Evolutionary conservation across 768 basidiomycete genomes (phyloP).

Genomic region (Cystofilobasidium ferigula): DNA sequence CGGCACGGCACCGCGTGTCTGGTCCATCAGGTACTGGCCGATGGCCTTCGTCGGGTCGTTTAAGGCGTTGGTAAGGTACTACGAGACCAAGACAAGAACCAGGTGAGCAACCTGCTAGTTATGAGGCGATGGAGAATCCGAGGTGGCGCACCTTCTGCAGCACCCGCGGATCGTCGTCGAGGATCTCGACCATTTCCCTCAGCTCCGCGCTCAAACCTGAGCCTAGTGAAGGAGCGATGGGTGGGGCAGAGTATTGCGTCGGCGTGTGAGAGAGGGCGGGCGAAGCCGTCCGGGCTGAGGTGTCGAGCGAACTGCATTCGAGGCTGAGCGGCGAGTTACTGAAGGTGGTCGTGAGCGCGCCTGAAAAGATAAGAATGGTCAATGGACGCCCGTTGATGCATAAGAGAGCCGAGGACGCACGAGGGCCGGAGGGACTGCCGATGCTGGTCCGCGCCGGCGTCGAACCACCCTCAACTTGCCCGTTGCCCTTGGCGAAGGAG

Average conservation of each 20-base stretch:
- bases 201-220: not conserved
- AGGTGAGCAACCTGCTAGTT: too few relatives aligned
- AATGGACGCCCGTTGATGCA: not conserved
- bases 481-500: not conserved
- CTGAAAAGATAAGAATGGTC: not conserved
- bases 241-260: not conserved
- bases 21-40: not conserved
- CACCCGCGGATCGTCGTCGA: constrained; percentile 3
- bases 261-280: not conserved
- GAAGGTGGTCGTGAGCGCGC: not conserved
- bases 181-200: constrained; percentile 21
- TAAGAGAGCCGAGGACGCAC: constrained; percentile 2
- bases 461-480: not conserved
- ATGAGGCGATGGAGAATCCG: not conserved
- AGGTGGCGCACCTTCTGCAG: not conserved
- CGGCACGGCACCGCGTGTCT: too few relatives aligned
- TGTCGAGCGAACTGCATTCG: constrained; percentile 2
- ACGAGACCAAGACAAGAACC: not conserved
- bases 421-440: constrained; percentile 14
- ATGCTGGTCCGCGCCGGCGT: not conserved
- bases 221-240: not conserved
- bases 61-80: not conserved
- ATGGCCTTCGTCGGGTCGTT: not conserved
- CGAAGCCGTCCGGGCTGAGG: not conserved
- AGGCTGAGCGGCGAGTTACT: not conserved